phyloP scores from a whole-genome alignment of 139 green algal genomes.

The Ulvella scutata region DNA sequence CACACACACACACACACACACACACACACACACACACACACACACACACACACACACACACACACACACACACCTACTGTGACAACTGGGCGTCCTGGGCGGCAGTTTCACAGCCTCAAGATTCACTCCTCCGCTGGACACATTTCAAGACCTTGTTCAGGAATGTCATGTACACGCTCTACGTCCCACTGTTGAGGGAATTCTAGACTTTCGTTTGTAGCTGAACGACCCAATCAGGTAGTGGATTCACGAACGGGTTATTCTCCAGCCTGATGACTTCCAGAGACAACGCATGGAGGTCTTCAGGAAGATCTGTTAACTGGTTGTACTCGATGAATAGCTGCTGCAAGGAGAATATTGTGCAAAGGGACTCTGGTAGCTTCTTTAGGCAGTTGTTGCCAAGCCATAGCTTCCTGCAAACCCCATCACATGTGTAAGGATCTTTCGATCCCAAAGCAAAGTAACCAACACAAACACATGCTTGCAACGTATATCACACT shows the following conservation, averaged over 20 bases:
- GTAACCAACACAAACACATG: background rate
- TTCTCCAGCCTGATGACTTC: background rate
- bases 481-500: background rate
- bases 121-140: no score
- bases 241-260: background rate
- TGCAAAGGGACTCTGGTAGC: background rate
- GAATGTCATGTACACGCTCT: no score
- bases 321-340: background rate
- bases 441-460: background rate
- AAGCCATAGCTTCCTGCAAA: background rate
- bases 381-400: background rate
- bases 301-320: background rate
- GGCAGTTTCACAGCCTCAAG: no score
- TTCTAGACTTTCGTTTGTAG: background rate
- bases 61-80: no score
- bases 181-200: no score
- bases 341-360: background rate
- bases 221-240: background rate
- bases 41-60: no score
- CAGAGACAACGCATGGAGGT: background rate
- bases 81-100: no score
- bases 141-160: no score
- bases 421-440: background rate
- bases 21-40: no score
- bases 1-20: no score